These are phyloP conservation scores for Plasmodium cynomolgi DNA, from an alignment of 169 alveolate genomes.

Conservation along the genomic window DNA sequence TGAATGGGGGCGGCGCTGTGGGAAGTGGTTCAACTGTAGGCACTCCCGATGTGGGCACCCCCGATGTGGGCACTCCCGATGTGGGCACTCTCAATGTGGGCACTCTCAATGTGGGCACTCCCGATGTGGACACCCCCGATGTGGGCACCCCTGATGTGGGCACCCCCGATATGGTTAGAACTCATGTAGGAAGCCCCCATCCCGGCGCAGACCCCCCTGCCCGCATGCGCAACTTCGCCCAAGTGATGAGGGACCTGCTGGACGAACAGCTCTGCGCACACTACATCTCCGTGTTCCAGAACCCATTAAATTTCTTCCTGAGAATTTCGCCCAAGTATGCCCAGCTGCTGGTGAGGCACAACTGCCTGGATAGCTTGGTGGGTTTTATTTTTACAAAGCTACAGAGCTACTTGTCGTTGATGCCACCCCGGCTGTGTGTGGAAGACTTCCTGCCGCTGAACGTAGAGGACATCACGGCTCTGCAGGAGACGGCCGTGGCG, in stretches of 20 bases:
- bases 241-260: slow-evolving; percentile 1
- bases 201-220: not conserved
- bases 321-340: slow-evolving; percentile 2
- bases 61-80: no score
- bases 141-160: no score
- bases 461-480: slow-evolving; percentile 57
- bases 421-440: slow-evolving; percentile 27
- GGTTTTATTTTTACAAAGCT: slow-evolving; percentile 41
- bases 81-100: no score
- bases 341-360: slow-evolving; percentile 16
- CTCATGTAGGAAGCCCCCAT: no score
- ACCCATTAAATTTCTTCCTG: slow-evolving; percentile 60
- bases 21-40: not conserved
- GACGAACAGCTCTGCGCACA: slow-evolving; percentile 36
- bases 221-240: slow-evolving; percentile 1
- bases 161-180: no score
- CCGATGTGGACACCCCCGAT: no score
- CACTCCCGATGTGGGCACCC: no score
- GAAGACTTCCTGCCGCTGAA: slow-evolving; percentile 42
- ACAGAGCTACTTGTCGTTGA: slow-evolving; percentile 31
- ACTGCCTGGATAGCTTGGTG: slow-evolving; percentile 31
- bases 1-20: not conserved
- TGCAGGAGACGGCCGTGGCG: slow-evolving; percentile 66
- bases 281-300: slow-evolving; percentile 66
- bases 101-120: no score